Conservation (phyloP, 345 rosid species). For the Lepidium africanum region DNA sequence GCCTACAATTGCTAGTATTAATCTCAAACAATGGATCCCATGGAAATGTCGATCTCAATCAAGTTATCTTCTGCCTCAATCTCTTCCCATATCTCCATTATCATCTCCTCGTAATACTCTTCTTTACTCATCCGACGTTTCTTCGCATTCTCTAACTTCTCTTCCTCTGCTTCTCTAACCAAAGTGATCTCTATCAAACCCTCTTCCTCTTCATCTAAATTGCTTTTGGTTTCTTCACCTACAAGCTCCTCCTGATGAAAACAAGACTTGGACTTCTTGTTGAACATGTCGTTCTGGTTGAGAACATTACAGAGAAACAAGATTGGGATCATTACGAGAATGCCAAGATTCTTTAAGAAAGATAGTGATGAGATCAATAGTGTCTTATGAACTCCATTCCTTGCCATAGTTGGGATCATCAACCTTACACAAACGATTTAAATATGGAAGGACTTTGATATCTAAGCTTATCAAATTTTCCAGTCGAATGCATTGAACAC, state of each 20-base stretch:
- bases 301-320: slow-evolving; percentile 34
- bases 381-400: slow-evolving; percentile 2
- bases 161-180: slow-evolving; percentile 9
- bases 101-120: slow-evolving; percentile 20
- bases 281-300: slow-evolving; percentile 8
- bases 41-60: slow-evolving; percentile 71
- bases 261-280: neutral
- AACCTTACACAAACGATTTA: neutral
- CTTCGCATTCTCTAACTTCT: slow-evolving; percentile 19
- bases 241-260: slow-evolving; percentile 1
- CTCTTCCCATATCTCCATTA: slow-evolving; percentile 42
- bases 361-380: slow-evolving; percentile 7
- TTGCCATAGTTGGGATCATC: slow-evolving; percentile 16
- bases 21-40: slow-evolving; percentile 40
- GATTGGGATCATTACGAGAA: slow-evolving; percentile 31
- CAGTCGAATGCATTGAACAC: slow-evolving; percentile 17
- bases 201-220: slow-evolving; percentile 27
- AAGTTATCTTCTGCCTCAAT: slow-evolving; percentile 58
- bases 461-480: neutral
- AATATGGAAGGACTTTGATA: neutral
- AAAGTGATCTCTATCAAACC: slow-evolving; percentile 63
- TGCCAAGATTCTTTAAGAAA: slow-evolving; percentile 16
- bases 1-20: neutral
- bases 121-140: slow-evolving; percentile 23
- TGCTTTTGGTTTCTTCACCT: slow-evolving; percentile 5